Evolutionary conservation across 306 rosid species (phyloP), one percentile per base, ranked within the genome.

Genomic region (Cucurbita maxima): DNA sequence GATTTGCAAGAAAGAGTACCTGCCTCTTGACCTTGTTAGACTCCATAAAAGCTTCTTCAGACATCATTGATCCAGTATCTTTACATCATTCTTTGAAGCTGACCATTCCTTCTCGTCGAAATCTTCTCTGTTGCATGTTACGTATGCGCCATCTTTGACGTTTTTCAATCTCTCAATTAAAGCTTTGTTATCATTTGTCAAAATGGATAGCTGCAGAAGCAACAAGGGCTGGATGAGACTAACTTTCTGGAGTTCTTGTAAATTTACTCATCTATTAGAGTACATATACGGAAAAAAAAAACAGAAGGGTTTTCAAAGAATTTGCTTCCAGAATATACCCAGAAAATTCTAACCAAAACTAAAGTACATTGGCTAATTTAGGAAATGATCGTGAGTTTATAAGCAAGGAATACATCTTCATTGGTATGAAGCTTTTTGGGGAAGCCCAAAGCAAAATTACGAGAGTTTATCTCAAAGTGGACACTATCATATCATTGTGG

Each of bases 1-100:
- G 43, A 47, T 68, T 47, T 14, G 25, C 69, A 58, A 75, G 77
- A 56, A 71, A 47, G 78, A 67, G 72, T 86, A 92, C 94, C 92
- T 87, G 96, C 98, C 97, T 90, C 83, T 63, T 75, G 84, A 81
- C 79, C 84, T 79, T 30, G 3, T 30, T 81, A 72, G 76, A 76
- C 43, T 85, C 83, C 6, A 60, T 61, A 76, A 59, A 84, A 57
- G 77, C 83, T 62, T 82, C 90, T 55, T 74, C 78, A 6, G 82
- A 59, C 76, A 86, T 78, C 69, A 84, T 81, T 68, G 81, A 36
- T 82, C 85, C 75, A 73, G 82, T 84, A 68, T 83, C 59, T 77
- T 77, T 0, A 80, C 77, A 79, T 77, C 83, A 69, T 64, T 69
- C 77, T 83, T 81, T 54, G 86, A 82, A 82, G 73, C 77, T 52